phyloP scores from a whole-genome alignment of 371 early-diverging fungal species.

The Furculomyces boomerangus region DNA sequence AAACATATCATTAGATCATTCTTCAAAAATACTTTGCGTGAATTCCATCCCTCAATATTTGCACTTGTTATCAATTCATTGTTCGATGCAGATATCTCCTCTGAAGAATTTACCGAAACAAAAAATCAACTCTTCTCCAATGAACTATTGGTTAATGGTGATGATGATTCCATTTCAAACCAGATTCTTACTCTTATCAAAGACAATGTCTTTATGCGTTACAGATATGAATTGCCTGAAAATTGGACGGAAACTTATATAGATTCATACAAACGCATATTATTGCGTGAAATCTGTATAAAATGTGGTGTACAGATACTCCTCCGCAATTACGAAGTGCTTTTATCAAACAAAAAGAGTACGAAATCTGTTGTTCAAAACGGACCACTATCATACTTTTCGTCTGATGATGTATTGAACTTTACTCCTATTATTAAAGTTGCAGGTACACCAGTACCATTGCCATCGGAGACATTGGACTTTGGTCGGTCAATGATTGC shows the following conservation, averaged over 20 bases:
- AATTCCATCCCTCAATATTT: constrained; percentile 39
- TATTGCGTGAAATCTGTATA: constrained; percentile 66
- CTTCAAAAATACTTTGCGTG: constrained; percentile 31
- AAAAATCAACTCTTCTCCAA: too few relatives aligned
- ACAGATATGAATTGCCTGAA: constrained; percentile 48
- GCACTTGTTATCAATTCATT: constrained; percentile 72
- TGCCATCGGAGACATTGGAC: constrained; percentile 71
- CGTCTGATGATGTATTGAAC: constrained; percentile 54
- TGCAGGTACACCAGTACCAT: constrained; percentile 68
- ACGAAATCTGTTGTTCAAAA: constrained; percentile 12
- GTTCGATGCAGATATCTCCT: constrained; percentile 36
- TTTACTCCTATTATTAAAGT: constrained; percentile 69
- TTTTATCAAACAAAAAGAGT: constrained; percentile 26
- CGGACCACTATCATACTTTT: neutral
- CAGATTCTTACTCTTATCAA: constrained; percentile 20
- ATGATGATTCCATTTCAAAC: neutral
- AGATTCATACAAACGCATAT: constrained; percentile 32
- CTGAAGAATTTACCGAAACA: constrained; percentile 23
- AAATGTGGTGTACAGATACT: constrained; percentile 71
- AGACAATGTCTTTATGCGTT: constrained; percentile 44
- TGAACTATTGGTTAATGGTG: neutral
- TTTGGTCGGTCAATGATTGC: constrained; percentile 33
- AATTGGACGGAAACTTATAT: constrained; percentile 27
- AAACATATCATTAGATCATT: constrained; percentile 65
- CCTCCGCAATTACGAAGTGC: constrained; percentile 49